A percentile compares a stretch with the other conserved stretches of the same genome.
Conservation (phyloP, 768 basidiomycete species). For the Amanita rimosa region DNA sequence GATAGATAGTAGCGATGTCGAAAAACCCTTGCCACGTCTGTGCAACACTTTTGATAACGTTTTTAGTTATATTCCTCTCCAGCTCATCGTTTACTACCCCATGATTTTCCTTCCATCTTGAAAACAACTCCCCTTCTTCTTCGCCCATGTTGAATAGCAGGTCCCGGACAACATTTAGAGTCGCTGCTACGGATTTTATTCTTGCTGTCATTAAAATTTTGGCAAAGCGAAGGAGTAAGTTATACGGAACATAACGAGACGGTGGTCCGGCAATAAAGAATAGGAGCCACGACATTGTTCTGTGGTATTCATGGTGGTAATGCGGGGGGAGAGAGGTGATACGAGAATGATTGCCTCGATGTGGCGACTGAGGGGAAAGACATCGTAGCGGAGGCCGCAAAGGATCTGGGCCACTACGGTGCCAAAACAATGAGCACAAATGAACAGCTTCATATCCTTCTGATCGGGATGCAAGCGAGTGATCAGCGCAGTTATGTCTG, state of each 20-base stretch:
- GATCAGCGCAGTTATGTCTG: constrained; percentile 35
- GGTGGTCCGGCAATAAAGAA: constrained; percentile 38
- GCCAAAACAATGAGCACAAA: constrained; percentile 45
- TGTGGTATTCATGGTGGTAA: constrained; percentile 32
- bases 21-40: constrained; percentile 43
- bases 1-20: constrained; percentile 27
- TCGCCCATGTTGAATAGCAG: constrained; percentile 25
- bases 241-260: constrained; percentile 29
- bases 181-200: constrained; percentile 25
- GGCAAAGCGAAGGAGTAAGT: constrained; percentile 20
- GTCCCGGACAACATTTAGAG: constrained; percentile 28
- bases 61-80: constrained; percentile 28
- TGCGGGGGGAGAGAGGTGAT: constrained; percentile 36
- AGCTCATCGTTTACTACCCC: constrained; percentile 31
- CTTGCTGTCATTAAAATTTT: constrained; percentile 20
- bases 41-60: constrained; percentile 34
- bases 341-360: constrained; percentile 37
- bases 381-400: constrained; percentile 37
- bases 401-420: constrained; percentile 44
- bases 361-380: constrained; percentile 36
- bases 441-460: constrained; percentile 30
- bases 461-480: constrained; percentile 36
- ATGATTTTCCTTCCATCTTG: constrained; percentile 28
- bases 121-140: constrained; percentile 27
- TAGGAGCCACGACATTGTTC: constrained; percentile 31